Percentiles rank a stretch among this genome's conserved stretches.
Conservation (phyloP, 495 filamentous ascomycete species). For the Tuber aestivum region DNA sequence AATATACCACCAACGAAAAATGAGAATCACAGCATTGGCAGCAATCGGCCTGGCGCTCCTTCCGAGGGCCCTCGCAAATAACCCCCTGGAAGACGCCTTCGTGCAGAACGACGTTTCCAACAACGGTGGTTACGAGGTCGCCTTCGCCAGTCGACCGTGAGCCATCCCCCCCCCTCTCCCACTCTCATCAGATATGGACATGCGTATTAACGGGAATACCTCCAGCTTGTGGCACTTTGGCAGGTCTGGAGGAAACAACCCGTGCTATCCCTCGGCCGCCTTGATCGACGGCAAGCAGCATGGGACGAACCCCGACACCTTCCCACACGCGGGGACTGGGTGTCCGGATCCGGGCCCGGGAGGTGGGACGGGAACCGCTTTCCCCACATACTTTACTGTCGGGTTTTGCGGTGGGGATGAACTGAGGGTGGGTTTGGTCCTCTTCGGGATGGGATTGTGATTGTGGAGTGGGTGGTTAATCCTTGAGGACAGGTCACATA, state of each 20-base stretch:
- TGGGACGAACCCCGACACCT: conserved; percentile 27
- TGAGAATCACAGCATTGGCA: background rate
- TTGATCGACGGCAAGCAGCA: conserved; percentile 34
- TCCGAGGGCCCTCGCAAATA: conserved; percentile 14
- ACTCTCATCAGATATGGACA: background rate
- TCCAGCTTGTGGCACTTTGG: conserved; percentile 38
- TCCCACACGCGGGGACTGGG: conserved; percentile 24
- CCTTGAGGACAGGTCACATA: conserved; percentile 19
- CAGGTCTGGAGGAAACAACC: conserved; percentile 7
- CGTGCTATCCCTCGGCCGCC: conserved; percentile 33
- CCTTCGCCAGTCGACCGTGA: conserved; percentile 36
- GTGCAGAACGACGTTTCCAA: conserved; percentile 21
- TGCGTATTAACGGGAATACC: background rate
- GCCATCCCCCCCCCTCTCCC: conserved; percentile 1
- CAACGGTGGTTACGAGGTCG: conserved; percentile 35
- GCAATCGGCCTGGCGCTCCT: background rate
- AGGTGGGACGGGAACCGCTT: conserved; percentile 20
- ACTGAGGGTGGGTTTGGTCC: conserved; percentile 21
- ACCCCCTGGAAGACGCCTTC: conserved; percentile 25
- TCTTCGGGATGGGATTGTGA: background rate
- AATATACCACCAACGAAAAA: background rate
- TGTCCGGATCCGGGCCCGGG: conserved; percentile 29
- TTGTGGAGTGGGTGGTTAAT: background rate
- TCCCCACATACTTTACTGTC: conserved; percentile 39
- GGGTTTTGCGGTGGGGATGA: conserved; percentile 28